Evolutionary conservation across 176 grass and related monocot genomes (phyloP).

Genomic region (Hordeum marinum): DNA sequence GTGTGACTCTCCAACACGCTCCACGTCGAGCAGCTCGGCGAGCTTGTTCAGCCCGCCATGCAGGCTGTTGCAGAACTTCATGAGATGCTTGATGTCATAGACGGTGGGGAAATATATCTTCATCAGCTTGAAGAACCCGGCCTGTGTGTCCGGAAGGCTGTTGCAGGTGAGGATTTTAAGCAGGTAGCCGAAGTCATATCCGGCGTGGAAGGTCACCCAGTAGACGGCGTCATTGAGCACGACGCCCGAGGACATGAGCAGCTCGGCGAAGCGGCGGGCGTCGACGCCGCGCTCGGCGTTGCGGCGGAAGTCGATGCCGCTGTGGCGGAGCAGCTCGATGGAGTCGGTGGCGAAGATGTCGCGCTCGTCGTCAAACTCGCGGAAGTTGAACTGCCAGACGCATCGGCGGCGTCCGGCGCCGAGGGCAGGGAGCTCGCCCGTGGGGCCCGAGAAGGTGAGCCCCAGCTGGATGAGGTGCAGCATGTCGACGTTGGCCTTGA

Average conservation of each 20-base stretch:
- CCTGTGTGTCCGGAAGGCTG: constrained; percentile 74
- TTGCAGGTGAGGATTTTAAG: constrained; percentile 87
- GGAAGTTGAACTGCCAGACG: constrained; percentile 98
- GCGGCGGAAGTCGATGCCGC: constrained; percentile 82
- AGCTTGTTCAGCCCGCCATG: constrained; percentile 96
- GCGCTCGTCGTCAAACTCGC: constrained; percentile 73
- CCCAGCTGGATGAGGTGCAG: constrained; percentile 97
- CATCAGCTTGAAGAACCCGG: constrained; percentile 72
- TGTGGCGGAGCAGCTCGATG: constrained; percentile 85
- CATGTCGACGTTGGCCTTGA: constrained; percentile 98
- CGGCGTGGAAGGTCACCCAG: constrained; percentile 95
- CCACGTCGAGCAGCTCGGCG: constrained; percentile 82
- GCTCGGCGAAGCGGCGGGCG: constrained; percentile 62
- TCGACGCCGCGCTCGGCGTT: constrained; percentile 76
- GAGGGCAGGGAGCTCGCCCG: constrained; percentile 61
- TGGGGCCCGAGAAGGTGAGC: constrained; percentile 70
- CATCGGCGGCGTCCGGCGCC: constrained; percentile 57
- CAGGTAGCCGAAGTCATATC: constrained; percentile 89
- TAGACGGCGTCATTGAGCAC: constrained; percentile 84
- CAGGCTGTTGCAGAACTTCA: constrained; percentile 98
- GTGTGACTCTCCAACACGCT: constrained; percentile 90
- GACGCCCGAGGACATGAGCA: constrained; percentile 90
- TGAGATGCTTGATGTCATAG: constrained; percentile 95
- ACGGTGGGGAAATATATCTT: constrained; percentile 91
- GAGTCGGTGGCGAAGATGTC: constrained; percentile 86